Evolutionary conservation across 106 monocot genomes (phyloP).

Genomic region (Gastrodia elata): DNA sequence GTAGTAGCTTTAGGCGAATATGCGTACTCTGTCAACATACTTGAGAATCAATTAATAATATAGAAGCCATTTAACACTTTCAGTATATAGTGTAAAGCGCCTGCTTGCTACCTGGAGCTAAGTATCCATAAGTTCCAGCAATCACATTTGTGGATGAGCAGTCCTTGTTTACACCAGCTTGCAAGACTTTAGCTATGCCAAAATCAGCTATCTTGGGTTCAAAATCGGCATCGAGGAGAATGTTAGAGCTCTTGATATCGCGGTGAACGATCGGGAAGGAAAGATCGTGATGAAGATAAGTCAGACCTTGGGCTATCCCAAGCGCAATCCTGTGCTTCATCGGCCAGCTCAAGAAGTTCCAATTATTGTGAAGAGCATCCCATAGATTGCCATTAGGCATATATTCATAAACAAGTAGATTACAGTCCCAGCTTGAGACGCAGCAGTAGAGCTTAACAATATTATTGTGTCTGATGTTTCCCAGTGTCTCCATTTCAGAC

Average conservation of each 20-base stretch:
- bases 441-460: slow-evolving; percentile 93
- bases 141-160: slow-evolving; percentile 47
- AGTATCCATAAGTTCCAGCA: slow-evolving; percentile 82
- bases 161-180: slow-evolving; percentile 35
- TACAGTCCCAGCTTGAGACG: slow-evolving; percentile 59
- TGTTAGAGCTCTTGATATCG: slow-evolving; percentile 84
- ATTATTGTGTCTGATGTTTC: slow-evolving; percentile 94
- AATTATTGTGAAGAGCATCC: slow-evolving; percentile 65
- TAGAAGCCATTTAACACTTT: background rate
- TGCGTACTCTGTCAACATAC: slow-evolving; percentile 58
- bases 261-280: slow-evolving; percentile 76
- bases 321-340: slow-evolving; percentile 64
- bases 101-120: slow-evolving; percentile 77
- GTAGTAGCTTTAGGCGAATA: slow-evolving; percentile 82
- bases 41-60: background rate
- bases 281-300: slow-evolving; percentile 88
- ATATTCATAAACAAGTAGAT: slow-evolving; percentile 88
- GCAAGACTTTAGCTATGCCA: slow-evolving; percentile 85
- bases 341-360: slow-evolving; percentile 66
- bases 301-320: slow-evolving; percentile 79
- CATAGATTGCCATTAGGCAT: slow-evolving; percentile 92
- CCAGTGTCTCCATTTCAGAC: slow-evolving; percentile 74
- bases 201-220: slow-evolving; percentile 97
- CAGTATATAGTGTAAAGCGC: background rate
- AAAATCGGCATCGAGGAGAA: slow-evolving; percentile 75